Evolutionary conservation across 2,329 filamentous ascomycete species (phyloP), one percentile per base, ranked within the genome.

Genomic region (Samsoniella hepiali): DNA sequence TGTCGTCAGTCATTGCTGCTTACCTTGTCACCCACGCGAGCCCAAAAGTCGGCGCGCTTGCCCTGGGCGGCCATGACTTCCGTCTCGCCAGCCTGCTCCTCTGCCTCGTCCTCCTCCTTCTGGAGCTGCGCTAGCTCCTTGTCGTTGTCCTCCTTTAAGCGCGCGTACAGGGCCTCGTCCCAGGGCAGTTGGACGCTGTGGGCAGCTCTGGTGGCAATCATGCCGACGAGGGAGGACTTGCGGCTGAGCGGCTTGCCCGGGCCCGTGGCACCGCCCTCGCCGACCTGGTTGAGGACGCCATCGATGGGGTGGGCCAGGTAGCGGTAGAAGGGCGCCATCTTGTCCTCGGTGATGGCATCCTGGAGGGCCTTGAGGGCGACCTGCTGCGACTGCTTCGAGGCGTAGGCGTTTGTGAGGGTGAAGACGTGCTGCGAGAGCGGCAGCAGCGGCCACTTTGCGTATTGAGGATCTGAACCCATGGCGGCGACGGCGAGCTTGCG

Each of bases 41-140:
- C 94, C 85, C 91, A 97, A 77, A 97, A 96, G 77, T 99, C 95
- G 65, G 95, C 95, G 71, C 93, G 86, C 84, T 98, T 98, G 69
- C 93, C 93, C 77, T 91, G 88, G 68, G 93, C 95, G 63, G 92
- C 91, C 78, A 94, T 88, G 68, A 99, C 88, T 79, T 99, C 95
- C 13, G 92, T 97, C 72, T 99, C 95, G 62, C 95, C 95, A 65
- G 94, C 94, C 77, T 96, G 93, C 83, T 99, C 95, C 47, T 90
- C 89, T 10, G 95, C 95, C 74, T 99, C 93, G 66, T 97, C 94
- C 76, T 94, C 89, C 77, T 95, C 91, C 77, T 93, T 93, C 78
- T 93, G 88, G 71, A 90, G 87, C 58, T 80, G 84, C 68, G 90
- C 89, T 55, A 94, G 80, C 80, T 94, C 90, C 71, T 85, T 84